Base-by-base conservation (phyloP, 225 moss, liverwort and hornwort genomes). In the Pleurozium schreberi region DNA sequence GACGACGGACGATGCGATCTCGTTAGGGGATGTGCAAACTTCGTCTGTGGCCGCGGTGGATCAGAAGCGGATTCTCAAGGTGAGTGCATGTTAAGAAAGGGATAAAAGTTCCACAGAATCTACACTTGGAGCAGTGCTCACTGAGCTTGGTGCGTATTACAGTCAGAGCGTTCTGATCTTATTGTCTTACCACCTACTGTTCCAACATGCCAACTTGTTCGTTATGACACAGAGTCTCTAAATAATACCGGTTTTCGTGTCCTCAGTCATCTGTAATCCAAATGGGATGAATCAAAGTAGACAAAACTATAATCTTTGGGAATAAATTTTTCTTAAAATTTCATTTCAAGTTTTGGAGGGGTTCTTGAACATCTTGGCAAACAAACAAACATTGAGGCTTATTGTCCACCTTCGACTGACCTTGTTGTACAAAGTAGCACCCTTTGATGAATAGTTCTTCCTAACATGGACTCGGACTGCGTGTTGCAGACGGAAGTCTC, bases 401-500 rank as follows among this genome's bases (percentile, higher is more conserved):
- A n/a, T n/a, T n/a, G n/a, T n/a, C n/a, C n/a, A n/a, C 45, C 62
- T 75, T 27, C 5, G 49, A 43, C 40, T 4, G 49, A 43, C 40
- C 79, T 61, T 61, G 84, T 33, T 85, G 68, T 49, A n/a, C n/a
- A 31, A 58, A 80, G n/a, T n/a, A n/a, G n/a, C n/a, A n/a, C n/a
- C n/a, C n/a, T n/a, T n/a, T n/a, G n/a, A n/a, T n/a, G n/a, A n/a
- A n/a, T n/a, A n/a, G n/a, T n/a, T n/a, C n/a, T n/a, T n/a, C n/a
- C n/a, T n/a, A 55, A 23, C 11, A 21, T 45, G 21, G 10, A 20
- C 78, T 38, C 82, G 76, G 55, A 71, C 55, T 55, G 19, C 61
- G 31, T 60, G 3, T 86, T 90, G 92, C 90, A 94, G 94, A 87
- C 90, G 57, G 94, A 92, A 75, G 91, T 94, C 6, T 88, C 83